phyloP scores from a whole-genome alignment of 2,329 filamentous ascomycete species.

The Aspergillus fischeri region DNA sequence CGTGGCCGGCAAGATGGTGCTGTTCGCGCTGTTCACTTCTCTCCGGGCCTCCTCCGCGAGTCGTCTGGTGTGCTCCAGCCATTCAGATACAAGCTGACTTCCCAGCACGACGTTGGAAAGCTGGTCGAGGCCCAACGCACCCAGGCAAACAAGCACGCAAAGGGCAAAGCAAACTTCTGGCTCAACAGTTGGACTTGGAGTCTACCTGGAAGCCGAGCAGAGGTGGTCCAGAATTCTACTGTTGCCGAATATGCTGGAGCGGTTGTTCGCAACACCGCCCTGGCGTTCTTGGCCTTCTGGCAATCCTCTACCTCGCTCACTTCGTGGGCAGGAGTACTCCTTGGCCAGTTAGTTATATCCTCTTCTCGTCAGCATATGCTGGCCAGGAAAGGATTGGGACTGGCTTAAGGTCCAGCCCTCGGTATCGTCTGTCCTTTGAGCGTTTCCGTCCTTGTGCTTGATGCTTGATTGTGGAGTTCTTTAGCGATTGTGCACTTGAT shows the following conservation, averaged over 20 bases:
- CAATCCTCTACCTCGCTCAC: constrained; percentile 4
- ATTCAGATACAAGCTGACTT: background rate
- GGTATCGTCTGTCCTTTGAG: background rate
- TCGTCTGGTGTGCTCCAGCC: background rate
- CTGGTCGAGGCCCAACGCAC: background rate
- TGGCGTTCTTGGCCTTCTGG: constrained; percentile 8
- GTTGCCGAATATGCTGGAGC: background rate
- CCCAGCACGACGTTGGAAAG: background rate
- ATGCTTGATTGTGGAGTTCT: background rate
- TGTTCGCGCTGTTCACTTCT: background rate
- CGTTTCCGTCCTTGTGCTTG: constrained; percentile 2
- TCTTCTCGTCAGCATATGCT: constrained; percentile 13
- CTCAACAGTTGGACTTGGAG: background rate
- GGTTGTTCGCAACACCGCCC: background rate
- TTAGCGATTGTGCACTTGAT: background rate
- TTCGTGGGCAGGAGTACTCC: constrained; percentile 10
- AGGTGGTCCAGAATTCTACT: background rate
- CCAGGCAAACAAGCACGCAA: background rate
- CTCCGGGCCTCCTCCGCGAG: background rate
- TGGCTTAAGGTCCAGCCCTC: constrained; percentile 5
- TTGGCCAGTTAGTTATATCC: constrained; percentile 13
- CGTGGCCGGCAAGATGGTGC: background rate
- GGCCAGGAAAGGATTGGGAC: constrained; percentile 15
- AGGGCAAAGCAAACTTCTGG: background rate
- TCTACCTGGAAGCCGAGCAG: background rate